Evolutionary conservation across 1,284 basidiomycete species (phyloP).

Genomic region (Leccinum cinnamomeum): DNA sequence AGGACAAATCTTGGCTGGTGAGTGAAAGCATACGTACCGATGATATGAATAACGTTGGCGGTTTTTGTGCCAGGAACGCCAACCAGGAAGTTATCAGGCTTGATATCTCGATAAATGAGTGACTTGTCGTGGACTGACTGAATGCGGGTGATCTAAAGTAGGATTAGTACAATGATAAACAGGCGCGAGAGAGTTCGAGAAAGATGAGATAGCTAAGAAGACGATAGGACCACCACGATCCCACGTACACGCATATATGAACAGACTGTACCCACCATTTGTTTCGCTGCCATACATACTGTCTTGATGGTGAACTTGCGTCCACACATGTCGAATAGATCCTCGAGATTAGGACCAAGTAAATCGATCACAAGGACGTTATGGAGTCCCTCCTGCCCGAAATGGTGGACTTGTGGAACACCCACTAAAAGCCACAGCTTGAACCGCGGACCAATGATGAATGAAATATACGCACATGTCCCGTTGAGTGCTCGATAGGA

Average conservation of each 20-base stretch:
- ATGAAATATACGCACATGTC: slow-evolving; percentile 65
- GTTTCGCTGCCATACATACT: slow-evolving; percentile 97
- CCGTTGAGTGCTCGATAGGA: slow-evolving; percentile 95
- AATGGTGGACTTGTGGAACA: slow-evolving; percentile 97
- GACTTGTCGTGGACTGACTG: slow-evolving; percentile 98
- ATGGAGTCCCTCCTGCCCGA: slow-evolving; percentile 97
- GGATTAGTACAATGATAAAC: slow-evolving; percentile 10
- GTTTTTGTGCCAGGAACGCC: slow-evolving; percentile 92
- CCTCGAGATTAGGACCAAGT: slow-evolving; percentile 94
- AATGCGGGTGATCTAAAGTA: slow-evolving; percentile 84
- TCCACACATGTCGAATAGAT: slow-evolving; percentile 98
- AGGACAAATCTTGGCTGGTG: slow-evolving; percentile 3
- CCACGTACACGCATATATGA: slow-evolving; percentile 6
- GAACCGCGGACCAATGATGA: slow-evolving; percentile 14
- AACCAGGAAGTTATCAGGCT: slow-evolving; percentile 98
- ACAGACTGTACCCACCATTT: slow-evolving; percentile 73
- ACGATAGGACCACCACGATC: neutral
- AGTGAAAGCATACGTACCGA: slow-evolving; percentile 52
- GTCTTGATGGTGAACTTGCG: slow-evolving; percentile 97
- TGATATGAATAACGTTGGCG: slow-evolving; percentile 90
- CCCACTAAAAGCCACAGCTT: slow-evolving; percentile 58
- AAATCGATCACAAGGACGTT: slow-evolving; percentile 98
- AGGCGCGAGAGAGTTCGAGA: neutral
- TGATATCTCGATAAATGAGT: slow-evolving; percentile 98
- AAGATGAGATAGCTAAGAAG: neutral